Conservation (phyloP, 768 basidiomycete species). For the Phaffia tasmanica region DNA sequence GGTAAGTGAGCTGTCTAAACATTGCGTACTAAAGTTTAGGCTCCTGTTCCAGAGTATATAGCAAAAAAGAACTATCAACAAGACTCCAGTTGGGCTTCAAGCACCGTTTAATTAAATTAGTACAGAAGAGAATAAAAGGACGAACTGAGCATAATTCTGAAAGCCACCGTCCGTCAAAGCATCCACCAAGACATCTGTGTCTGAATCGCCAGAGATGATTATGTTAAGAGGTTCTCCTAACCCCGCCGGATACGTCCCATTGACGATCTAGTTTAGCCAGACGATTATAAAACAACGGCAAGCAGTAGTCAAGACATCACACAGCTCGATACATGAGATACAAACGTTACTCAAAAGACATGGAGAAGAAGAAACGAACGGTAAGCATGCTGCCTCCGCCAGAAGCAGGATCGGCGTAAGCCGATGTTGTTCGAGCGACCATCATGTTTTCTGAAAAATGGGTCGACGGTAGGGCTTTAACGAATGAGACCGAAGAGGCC, state of each 20-base stretch:
- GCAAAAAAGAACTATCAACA: not conserved
- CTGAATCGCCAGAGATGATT: conserved; percentile 68
- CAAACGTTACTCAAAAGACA: not conserved
- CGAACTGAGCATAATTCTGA: conserved; percentile 69
- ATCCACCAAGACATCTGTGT: conserved; percentile 52
- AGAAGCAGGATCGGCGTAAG: conserved; percentile 1
- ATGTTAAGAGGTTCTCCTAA: conserved; percentile 78
- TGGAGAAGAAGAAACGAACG: not conserved
- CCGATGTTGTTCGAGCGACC: not conserved
- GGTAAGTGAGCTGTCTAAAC: conserved; percentile 59
- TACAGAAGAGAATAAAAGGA: conserved; percentile 26
- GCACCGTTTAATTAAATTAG: not conserved
- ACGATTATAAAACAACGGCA: not conserved
- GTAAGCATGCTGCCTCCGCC: conserved; percentile 18
- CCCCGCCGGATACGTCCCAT: conserved; percentile 37
- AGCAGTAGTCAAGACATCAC: not conserved
- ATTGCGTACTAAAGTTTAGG: conserved; percentile 62
- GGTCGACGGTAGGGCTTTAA: no score
- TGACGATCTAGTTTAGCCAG: conserved; percentile 14
- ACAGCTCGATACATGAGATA: not conserved
- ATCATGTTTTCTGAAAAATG: no score
- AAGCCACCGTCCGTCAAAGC: conserved; percentile 56
- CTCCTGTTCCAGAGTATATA: not conserved
- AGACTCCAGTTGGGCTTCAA: not conserved
- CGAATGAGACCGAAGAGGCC: no score